Evolutionary conservation across 1,284 basidiomycete genomes (phyloP).

Genomic region (Quambalaria eucalypti): DNA sequence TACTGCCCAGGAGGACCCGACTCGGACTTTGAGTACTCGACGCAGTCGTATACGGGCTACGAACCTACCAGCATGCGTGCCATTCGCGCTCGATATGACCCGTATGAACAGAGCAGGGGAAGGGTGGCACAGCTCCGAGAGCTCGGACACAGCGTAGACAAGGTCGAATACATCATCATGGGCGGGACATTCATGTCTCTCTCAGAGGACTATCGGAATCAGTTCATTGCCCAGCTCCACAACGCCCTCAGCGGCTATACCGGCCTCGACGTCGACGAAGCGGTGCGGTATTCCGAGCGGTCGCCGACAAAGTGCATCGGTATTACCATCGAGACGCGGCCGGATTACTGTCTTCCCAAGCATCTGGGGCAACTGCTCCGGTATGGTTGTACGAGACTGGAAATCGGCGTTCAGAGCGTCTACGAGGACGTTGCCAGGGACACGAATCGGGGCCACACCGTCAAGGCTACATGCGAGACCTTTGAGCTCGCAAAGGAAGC

Average conservation of each 20-base stretch:
- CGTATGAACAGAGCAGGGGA: constrained; percentile 92
- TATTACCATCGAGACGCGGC: constrained; percentile 96
- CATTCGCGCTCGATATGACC: constrained; percentile 94
- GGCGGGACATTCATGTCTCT: constrained; percentile 99
- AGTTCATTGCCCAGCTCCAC: constrained; percentile 91
- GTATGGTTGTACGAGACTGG: constrained; percentile 93
- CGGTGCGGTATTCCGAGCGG: constrained; percentile 93
- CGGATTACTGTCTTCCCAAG: constrained; percentile 94
- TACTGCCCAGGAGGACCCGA: constrained; percentile 99
- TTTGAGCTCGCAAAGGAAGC: constrained; percentile 98
- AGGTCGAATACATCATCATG: constrained; percentile 99
- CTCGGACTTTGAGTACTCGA: constrained; percentile 99
- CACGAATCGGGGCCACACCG: constrained; percentile 90
- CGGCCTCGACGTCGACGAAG: constrained; percentile 82
- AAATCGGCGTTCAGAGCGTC: constrained; percentile 97
- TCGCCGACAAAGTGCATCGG: constrained; percentile 97
- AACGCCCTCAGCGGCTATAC: constrained; percentile 94
- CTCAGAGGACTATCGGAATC: constrained; percentile 85
- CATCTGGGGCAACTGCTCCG: constrained; percentile 98
- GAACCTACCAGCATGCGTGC: constrained; percentile 98
- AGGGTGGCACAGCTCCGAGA: constrained; percentile 90
- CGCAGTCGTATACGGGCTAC: constrained; percentile 89
- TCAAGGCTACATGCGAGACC: constrained; percentile 90
- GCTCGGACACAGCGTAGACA: constrained; percentile 92
- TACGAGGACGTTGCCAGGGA: constrained; percentile 98